Evolutionary conservation across 1,139 yeast genomes (phyloP).

Genomic region (Suhomyces choctaworum): DNA sequence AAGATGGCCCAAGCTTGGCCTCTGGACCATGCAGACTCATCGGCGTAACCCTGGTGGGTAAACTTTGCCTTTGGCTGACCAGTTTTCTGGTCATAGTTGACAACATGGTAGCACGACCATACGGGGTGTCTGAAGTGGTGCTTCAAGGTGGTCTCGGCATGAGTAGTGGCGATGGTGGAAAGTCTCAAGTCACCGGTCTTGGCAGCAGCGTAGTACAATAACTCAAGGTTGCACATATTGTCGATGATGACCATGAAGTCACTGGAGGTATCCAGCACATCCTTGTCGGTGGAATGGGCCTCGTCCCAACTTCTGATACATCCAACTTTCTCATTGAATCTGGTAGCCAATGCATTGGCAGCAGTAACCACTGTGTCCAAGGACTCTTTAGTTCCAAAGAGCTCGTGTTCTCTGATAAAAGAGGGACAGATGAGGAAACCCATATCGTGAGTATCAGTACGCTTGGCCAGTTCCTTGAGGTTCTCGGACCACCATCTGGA

Average conservation of each 20-base stretch:
- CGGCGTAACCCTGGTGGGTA: constrained; percentile 28
- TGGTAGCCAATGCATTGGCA: constrained; percentile 24
- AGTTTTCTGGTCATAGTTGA: constrained; percentile 21
- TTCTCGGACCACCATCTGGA: constrained; percentile 24
- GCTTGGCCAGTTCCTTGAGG: constrained; percentile 18
- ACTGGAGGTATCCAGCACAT: constrained; percentile 15
- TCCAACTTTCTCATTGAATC: constrained; percentile 24
- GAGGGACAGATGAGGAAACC: constrained; percentile 28
- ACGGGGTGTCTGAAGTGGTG: constrained; percentile 24
- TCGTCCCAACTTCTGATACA: constrained; percentile 28
- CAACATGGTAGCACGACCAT: constrained; percentile 26
- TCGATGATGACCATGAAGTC: constrained; percentile 30
- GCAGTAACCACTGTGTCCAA: constrained; percentile 21
- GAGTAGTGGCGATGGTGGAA: constrained; percentile 26
- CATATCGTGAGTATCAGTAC: constrained; percentile 29
- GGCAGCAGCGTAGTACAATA: constrained; percentile 25
- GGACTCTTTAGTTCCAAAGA: constrained; percentile 17
- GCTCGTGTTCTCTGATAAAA: constrained; percentile 21
- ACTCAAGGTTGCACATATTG: constrained; percentile 30
- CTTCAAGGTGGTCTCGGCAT: constrained; percentile 27
- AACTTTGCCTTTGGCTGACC: constrained; percentile 22
- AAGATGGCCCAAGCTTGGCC: constrained; percentile 31
- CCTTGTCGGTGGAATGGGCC: constrained; percentile 15
- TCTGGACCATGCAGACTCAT: constrained; percentile 28
- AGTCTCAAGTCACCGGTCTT: constrained; percentile 24